Conservation (phyloP, 1,139 yeast genomes). For the Kodamaea sp. region DNA sequence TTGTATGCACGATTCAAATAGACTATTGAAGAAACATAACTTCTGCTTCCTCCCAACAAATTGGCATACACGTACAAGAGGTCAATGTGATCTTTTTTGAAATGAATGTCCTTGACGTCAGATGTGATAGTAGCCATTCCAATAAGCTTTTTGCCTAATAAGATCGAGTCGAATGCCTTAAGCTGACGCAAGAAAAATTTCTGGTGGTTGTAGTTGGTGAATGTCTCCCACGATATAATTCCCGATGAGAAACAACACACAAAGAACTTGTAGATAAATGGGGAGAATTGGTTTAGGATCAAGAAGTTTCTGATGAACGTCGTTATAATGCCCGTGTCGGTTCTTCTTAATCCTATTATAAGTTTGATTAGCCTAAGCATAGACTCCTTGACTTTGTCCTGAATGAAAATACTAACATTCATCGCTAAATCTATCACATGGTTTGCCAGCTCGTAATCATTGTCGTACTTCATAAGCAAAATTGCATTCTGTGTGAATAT, state of each 20-base stretch:
- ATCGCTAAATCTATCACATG: constrained; percentile 73
- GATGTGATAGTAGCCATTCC: constrained; percentile 78
- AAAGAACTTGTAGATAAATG: constrained; percentile 66
- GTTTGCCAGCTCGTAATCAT: constrained; percentile 62
- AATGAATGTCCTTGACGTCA: constrained; percentile 39
- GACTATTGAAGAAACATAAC: constrained; percentile 76
- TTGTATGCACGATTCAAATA: constrained; percentile 64
- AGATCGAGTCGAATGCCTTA: constrained; percentile 79
- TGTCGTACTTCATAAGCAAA: constrained; percentile 61
- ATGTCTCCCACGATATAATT: constrained; percentile 53
- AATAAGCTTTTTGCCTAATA: constrained; percentile 49
- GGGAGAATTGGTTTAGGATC: constrained; percentile 72
- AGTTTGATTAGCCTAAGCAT: constrained; percentile 65
- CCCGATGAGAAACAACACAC: constrained; percentile 70
- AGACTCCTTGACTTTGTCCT: constrained; percentile 55
- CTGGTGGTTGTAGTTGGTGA: constrained; percentile 80
- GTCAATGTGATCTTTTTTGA: constrained; percentile 62
- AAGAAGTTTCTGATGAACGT: constrained; percentile 63
- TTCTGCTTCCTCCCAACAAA: constrained; percentile 77
- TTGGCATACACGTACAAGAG: constrained; percentile 77
- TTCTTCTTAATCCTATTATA: constrained; percentile 59
- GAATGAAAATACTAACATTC: constrained; percentile 74
- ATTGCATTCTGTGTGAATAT: constrained; percentile 79
- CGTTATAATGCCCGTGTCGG: constrained; percentile 49
- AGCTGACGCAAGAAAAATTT: constrained; percentile 86